Conservation (phyloP, 73 alveolate species). For the Paramecium sexaurelia region DNA sequence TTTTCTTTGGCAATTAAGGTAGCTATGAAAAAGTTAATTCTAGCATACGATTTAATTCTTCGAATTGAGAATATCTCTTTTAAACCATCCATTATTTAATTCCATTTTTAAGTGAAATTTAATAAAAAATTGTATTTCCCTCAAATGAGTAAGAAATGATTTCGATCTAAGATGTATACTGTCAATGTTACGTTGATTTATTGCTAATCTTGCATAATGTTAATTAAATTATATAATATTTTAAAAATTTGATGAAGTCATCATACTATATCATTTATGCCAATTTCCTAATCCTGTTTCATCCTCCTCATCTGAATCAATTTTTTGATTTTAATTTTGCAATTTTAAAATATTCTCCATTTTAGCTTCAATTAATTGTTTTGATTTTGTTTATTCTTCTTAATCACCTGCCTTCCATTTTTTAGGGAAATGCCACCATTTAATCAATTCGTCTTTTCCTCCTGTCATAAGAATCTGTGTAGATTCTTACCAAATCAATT, state of each 20-base stretch:
- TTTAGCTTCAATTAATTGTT: constrained; percentile 8
- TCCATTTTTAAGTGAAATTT: neutral
- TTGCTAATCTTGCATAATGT: neutral
- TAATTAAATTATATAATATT: neutral
- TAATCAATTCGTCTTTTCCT: constrained; percentile 1
- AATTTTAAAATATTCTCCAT: constrained; percentile 6
- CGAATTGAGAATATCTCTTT: constrained; percentile 62
- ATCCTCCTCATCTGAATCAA: constrained; percentile 43
- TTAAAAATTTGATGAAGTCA: constrained; percentile 14
- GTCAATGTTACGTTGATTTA: neutral
- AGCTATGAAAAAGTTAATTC: neutral
- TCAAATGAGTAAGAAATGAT: neutral
- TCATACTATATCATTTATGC: constrained; percentile 43
- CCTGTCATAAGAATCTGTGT: constrained; percentile 21
- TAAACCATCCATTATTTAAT: constrained; percentile 46
- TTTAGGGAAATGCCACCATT: constrained; percentile 56
- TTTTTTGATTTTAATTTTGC: neutral
- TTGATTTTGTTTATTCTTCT: neutral
- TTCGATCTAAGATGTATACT: neutral
- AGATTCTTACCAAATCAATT: constrained; percentile 58
- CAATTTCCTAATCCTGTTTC: constrained; percentile 30
- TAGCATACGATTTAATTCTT: constrained; percentile 44
- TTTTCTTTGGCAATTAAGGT: constrained; percentile 56
- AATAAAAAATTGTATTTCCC: neutral
- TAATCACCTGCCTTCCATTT: neutral